Conservation (phyloP, 208 protist species). For the Crithidia mellificae region DNA sequence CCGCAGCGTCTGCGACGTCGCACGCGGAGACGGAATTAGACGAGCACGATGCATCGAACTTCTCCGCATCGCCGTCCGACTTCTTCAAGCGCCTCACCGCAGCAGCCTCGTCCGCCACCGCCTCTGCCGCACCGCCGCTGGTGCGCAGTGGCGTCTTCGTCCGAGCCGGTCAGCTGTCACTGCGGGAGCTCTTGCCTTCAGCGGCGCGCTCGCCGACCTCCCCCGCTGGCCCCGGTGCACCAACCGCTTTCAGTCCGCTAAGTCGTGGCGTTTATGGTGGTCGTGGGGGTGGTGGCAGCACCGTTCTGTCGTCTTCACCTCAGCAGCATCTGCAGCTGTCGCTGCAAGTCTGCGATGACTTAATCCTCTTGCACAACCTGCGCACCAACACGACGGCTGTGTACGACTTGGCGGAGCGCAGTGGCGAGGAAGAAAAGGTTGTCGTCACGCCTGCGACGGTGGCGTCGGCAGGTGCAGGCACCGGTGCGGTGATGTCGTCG, state of each 20-base stretch:
- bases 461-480: too few species aligned
- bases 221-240: background rate
- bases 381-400: conserved; percentile 26
- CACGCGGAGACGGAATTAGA: too few species aligned
- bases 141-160: conserved; percentile 13
- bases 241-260: background rate
- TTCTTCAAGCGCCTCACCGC: conserved; percentile 34
- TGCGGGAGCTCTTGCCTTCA: conserved; percentile 14
- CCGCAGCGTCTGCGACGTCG: background rate
- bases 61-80: background rate
- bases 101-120: conserved; percentile 20
- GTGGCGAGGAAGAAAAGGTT: background rate
- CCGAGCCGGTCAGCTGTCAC: conserved; percentile 14
- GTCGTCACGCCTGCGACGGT: too few species aligned
- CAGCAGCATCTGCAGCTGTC: conserved; percentile 13
- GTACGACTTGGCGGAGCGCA: conserved; percentile 42
- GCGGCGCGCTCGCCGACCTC: background rate
- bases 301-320: background rate
- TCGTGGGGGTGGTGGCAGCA: background rate
- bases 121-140: conserved; percentile 12
- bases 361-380: conserved; percentile 50
- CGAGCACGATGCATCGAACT: background rate
- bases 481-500: background rate
- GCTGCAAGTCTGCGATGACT: conserved; percentile 55
- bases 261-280: too few species aligned